A percentile compares a stretch with the other conserved stretches of the same genome.
Evolutionary conservation across 2,329 filamentous ascomycete genomes (phyloP).

Genomic region (Pseudocercospora crystallina): DNA sequence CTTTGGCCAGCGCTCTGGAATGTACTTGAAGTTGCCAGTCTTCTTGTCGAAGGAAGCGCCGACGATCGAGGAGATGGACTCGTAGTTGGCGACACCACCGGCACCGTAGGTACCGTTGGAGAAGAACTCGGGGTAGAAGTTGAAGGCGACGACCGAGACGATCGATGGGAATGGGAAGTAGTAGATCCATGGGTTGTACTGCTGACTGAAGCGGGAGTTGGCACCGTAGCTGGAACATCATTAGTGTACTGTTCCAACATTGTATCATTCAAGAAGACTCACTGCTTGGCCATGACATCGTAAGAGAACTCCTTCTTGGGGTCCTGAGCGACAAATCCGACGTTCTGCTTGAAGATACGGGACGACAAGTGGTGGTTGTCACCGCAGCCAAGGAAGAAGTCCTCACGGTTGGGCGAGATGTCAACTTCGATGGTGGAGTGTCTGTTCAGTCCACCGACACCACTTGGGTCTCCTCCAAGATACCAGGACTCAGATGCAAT

Average conservation of each 20-base stretch:
- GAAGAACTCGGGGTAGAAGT: conserved; percentile 35
- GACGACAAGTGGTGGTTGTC: conserved; percentile 36
- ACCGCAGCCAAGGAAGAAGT: conserved; percentile 37
- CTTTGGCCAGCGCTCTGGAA: conserved; percentile 31
- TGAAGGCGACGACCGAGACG: conserved; percentile 30
- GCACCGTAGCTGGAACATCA: conserved; percentile 9
- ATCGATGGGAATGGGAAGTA: conserved; percentile 37
- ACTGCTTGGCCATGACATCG: conserved; percentile 30
- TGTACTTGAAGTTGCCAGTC: conserved; percentile 32
- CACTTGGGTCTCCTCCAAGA: conserved; percentile 26
- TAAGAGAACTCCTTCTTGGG: conserved; percentile 29
- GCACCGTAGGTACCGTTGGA: conserved; percentile 39
- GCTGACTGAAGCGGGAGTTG: conserved; percentile 22
- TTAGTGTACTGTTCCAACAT: conserved; percentile 6
- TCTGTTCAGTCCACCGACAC: conserved; percentile 31
- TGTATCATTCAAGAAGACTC: conserved; percentile 20
- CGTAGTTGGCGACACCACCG: conserved; percentile 38
- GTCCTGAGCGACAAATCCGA: conserved; percentile 22
- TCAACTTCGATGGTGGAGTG: conserved; percentile 34
- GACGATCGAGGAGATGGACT: conserved; percentile 31
- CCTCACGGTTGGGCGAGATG: conserved; percentile 34
- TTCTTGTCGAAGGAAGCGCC: conserved; percentile 27
- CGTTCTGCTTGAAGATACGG: conserved; percentile 33
- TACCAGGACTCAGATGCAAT: conserved; percentile 29
- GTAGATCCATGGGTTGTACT: conserved; percentile 35